These are phyloP conservation scores for Serendipita indica DNA, from an alignment of 768 basidiomycete genomes.

Conservation along the genomic window DNA sequence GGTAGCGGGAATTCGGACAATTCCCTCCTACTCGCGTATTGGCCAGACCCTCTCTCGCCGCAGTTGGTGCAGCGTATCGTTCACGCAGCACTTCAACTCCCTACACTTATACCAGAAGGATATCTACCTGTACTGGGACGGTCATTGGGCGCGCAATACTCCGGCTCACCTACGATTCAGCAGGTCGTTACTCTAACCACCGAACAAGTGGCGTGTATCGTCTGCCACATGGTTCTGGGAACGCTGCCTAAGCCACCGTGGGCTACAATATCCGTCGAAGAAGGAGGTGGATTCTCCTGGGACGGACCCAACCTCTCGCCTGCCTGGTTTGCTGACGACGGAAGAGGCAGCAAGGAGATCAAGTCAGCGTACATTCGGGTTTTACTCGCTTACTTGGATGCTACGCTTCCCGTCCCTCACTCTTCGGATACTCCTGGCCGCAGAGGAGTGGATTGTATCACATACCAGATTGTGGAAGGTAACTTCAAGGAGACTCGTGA, in stretches of 20 bases:
- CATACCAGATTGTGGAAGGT: neutral
- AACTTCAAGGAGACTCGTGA: too few species aligned
- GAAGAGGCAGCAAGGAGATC: neutral
- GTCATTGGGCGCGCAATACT: too few species aligned
- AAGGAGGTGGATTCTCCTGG: too few species aligned
- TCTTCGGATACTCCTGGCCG: neutral
- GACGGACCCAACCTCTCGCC: neutral
- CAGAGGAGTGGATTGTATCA: neutral
- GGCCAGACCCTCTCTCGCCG: neutral
- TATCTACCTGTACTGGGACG: neutral
- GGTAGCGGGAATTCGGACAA: neutral
- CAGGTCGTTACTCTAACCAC: neutral
- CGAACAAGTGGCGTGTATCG: neutral
- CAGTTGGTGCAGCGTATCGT: neutral
- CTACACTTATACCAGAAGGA: neutral
- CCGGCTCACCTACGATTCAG: neutral
- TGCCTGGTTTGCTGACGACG: constrained; percentile 1
- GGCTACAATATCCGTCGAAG: neutral
- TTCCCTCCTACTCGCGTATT: neutral
- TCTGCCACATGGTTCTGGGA: constrained; percentile 5
- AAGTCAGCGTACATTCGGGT: neutral
- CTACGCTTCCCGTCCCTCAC: neutral
- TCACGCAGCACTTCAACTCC: neutral
- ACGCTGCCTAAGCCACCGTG: neutral
- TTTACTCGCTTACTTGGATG: neutral